A percentile compares a stretch with the other conserved stretches of the same genome.
Evolutionary conservation across 805 yeast genomes (phyloP).

Genomic region (Wickerhamiella cacticola): DNA sequence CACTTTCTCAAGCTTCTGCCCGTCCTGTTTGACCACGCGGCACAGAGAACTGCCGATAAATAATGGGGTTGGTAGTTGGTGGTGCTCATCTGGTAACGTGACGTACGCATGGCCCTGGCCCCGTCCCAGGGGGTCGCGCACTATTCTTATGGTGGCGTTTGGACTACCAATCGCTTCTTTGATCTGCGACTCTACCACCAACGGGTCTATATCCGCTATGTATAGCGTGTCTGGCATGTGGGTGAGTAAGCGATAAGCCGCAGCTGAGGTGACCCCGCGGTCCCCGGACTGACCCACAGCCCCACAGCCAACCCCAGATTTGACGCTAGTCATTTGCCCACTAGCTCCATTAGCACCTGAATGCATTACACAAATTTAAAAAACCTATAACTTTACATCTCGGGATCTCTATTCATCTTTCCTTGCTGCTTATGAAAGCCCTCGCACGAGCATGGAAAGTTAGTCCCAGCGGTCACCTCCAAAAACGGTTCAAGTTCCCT

Average conservation of each 20-base stretch:
- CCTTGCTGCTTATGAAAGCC: neutral
- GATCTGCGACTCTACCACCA: slow-evolving; percentile 18
- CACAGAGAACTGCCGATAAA: slow-evolving; percentile 20
- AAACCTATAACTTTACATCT: too few relatives aligned
- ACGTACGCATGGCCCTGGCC: slow-evolving; percentile 10
- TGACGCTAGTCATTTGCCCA: neutral
- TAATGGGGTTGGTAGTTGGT: slow-evolving; percentile 19
- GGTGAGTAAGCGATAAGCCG: neutral
- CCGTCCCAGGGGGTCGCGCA: slow-evolving; percentile 19
- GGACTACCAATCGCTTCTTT: slow-evolving; percentile 18
- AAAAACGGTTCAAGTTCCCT: slow-evolving; percentile 16
- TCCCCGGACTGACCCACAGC: too few relatives aligned
- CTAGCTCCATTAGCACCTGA: too few relatives aligned
- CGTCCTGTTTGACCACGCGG: slow-evolving; percentile 15
- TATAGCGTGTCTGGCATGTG: slow-evolving; percentile 16
- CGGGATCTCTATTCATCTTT: too few relatives aligned
- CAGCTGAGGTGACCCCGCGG: too few relatives aligned
- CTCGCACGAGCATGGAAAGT: slow-evolving; percentile 15
- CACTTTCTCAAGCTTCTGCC: slow-evolving; percentile 13
- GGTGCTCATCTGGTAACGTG: slow-evolving; percentile 17
- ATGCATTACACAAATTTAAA: too few relatives aligned
- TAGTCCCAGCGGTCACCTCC: slow-evolving; percentile 10
- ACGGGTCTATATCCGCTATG: slow-evolving; percentile 22
- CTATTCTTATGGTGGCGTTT: slow-evolving; percentile 17
- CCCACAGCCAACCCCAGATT: neutral